Evolutionary conservation across 2,329 filamentous ascomycete species (phyloP), one percentile per base, ranked within the genome.

Genomic region (Ophiostoma pallidulum): DNA sequence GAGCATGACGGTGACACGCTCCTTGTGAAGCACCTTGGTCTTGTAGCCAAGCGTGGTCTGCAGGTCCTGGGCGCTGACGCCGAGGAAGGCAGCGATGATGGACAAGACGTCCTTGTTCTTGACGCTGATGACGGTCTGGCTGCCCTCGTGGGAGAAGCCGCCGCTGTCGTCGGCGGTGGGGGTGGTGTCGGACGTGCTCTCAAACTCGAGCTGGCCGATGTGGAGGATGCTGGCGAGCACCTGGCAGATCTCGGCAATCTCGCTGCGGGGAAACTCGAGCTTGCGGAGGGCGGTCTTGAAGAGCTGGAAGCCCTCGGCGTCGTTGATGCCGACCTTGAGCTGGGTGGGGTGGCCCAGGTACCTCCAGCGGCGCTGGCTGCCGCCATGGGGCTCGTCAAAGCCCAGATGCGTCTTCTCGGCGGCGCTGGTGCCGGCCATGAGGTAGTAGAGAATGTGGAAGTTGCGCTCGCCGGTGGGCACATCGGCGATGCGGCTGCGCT

Each of bases 1-100:
- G 29, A 98, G 77, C 90, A 98, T 94, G 55, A 98, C 86, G 0
- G 92, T 98, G n/a, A 98, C 92, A 47, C 92, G 84, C 71, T 98
- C 92, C 54, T 89, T 85, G 61, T 94, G 86, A 48, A 98, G 83
- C 57, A 92, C 96, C 73, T 94, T 96, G 18, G 89, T 97, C 69
- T 94, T 94, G 72, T 96, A 95, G 3, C 90, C 88, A 49, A 98
- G 72, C 26, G 88, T 94, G 33, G 78, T 82, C 67, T 98, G 90
- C 6, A 98, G 73, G 51, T 94, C 87, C 41, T 79, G 73, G 9
- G 84, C 77, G 58, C 81, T 78, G 7, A 98, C 84, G 40, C 92
- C 92, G 2, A 98, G 71, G 72, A 98, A 98, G n/a, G 91, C 90
- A 10, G 92, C 90, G 46, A 98, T 76, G 41, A 91, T 87, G 37